These are phyloP conservation scores for Corylus americana DNA, from an alignment of 306 rosid species.

Conservation along the genomic window DNA sequence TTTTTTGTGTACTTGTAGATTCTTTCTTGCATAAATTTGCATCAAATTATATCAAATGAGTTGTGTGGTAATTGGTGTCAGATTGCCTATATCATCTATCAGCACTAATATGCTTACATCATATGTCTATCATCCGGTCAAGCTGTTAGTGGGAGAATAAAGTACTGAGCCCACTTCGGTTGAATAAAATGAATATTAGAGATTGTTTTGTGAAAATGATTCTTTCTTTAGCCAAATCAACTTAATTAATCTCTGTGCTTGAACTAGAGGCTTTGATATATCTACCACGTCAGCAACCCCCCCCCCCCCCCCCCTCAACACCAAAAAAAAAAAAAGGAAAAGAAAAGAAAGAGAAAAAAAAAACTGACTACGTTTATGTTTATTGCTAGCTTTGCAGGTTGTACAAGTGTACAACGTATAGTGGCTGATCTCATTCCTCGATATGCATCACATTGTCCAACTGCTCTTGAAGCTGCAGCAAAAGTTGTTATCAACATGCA, in stretches of 20 bases:
- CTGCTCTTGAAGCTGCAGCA: slow-evolving; percentile 85
- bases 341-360: background rate
- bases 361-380: slow-evolving; percentile 16
- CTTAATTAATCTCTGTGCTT: background rate
- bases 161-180: background rate
- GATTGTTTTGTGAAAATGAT: background rate
- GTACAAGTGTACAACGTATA: slow-evolving; percentile 77
- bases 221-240: background rate
- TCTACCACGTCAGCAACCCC: background rate
- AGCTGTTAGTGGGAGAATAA: background rate
- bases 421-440: slow-evolving; percentile 90
- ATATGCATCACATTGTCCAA: slow-evolving; percentile 79
- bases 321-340: too few species aligned
- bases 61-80: background rate
- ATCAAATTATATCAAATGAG: background rate
- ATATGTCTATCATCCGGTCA: background rate
- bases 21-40: background rate
- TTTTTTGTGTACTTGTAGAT: background rate
- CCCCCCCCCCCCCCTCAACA: background rate
- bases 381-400: slow-evolving; percentile 58
- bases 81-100: background rate
- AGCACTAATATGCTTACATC: background rate
- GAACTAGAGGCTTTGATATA: background rate
- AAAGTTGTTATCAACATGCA: slow-evolving; percentile 80
- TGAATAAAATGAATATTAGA: background rate